These are phyloP conservation scores for Pseudocercospora fijiensis DNA, from an alignment of 2,329 filamentous ascomycete genomes.

Conservation along the genomic window DNA sequence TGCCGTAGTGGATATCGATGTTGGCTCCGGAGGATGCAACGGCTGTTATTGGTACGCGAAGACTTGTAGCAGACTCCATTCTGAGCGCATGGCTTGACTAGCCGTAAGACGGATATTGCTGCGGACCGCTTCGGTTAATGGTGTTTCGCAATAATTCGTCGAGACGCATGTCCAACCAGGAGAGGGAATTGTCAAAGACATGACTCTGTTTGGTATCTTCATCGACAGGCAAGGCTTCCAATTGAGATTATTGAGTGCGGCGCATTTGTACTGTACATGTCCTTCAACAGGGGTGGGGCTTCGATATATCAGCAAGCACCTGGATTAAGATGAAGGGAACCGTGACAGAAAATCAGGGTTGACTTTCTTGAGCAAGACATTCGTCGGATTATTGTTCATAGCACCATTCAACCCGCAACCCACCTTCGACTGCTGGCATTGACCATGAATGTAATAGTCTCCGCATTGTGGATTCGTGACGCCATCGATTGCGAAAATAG, in stretches of 20 bases:
- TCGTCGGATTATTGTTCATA: no score
- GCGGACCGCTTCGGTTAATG: background rate
- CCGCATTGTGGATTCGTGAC: no score
- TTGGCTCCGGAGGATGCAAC: background rate
- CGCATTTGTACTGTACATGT: no score
- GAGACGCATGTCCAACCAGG: background rate
- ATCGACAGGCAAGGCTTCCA: background rate
- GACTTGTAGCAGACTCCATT: background rate
- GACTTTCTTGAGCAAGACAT: no score
- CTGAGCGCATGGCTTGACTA: background rate
- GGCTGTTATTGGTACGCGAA: background rate
- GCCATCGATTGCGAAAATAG: no score
- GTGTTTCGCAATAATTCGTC: background rate
- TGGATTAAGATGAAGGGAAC: background rate
- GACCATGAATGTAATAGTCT: no score
- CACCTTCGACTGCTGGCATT: no score
- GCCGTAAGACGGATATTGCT: background rate
- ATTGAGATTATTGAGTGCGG: no score
- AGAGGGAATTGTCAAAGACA: background rate
- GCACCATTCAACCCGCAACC: no score
- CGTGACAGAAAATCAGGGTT: no score
- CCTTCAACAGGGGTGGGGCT: background rate
- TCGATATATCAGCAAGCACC: background rate
- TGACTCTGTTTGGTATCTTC: background rate
- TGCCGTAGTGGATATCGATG: background rate